phyloP scores from a whole-genome alignment of 2,329 filamentous ascomycete genomes.

The Cadophora gregata region DNA sequence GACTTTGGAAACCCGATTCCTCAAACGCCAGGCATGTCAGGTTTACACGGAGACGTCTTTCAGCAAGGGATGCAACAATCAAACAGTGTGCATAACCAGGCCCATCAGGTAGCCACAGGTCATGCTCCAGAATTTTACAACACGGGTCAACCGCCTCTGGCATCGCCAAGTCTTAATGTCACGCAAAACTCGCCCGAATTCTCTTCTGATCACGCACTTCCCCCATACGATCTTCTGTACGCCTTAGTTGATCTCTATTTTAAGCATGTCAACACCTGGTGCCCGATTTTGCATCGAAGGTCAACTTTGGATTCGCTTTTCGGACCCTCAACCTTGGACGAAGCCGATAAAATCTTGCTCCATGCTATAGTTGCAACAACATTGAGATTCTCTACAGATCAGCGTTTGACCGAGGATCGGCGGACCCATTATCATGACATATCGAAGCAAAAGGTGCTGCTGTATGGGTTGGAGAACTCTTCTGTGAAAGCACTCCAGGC shows the following conservation, averaged over 20 bases:
- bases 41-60: slow-evolving; percentile 55
- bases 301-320: slow-evolving; percentile 84
- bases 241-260: slow-evolving; percentile 78
- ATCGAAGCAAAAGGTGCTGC: slow-evolving; percentile 84
- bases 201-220: slow-evolving; percentile 69
- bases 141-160: slow-evolving; percentile 50
- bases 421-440: slow-evolving; percentile 77
- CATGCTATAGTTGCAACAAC: slow-evolving; percentile 91
- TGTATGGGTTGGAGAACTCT: slow-evolving; percentile 89
- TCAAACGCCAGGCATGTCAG: slow-evolving; percentile 50
- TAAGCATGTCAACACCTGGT: slow-evolving; percentile 83
- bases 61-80: slow-evolving; percentile 52
- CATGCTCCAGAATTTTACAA: slow-evolving; percentile 45
- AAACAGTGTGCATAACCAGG: slow-evolving; percentile 34
- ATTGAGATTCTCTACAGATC: slow-evolving; percentile 81
- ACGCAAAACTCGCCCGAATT: slow-evolving; percentile 53
- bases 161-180: slow-evolving; percentile 64
- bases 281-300: slow-evolving; percentile 86
- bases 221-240: slow-evolving; percentile 77
- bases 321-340: slow-evolving; percentile 75
- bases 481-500: slow-evolving; percentile 89
- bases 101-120: slow-evolving; percentile 30
- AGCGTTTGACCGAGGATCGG: slow-evolving; percentile 73
- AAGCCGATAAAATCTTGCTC: slow-evolving; percentile 81
- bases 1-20: slow-evolving; percentile 55